Evolutionary conservation across 345 rosid species (phyloP), one percentile per base, ranked within the genome.

Genomic region (Gossypium arboreum): DNA sequence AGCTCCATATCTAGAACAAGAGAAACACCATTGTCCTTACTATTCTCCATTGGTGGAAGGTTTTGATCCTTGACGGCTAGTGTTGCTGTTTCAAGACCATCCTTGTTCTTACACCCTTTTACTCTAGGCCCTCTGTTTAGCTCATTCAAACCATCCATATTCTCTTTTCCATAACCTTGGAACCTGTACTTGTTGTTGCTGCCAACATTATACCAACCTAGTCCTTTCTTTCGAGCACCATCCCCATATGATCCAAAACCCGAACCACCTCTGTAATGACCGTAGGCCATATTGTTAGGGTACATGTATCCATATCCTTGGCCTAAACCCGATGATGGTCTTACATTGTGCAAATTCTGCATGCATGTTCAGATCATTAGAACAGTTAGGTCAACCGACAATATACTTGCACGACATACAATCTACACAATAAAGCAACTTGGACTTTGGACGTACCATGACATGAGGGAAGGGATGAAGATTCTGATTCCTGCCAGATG

Each of bases 121-220:
- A 85, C 84, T 77, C 97, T 86, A 16, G 96, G 97, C 73, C 96
- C 96, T 80, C 86, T 79, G 71, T 86, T 90, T 58, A 92, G 87
- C 88, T 92, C 97, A 44, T 83, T 89, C 60, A 91, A 84, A 78
- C 94, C 87, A 77, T 89, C 92, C 10, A 80, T 68, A 73, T 86
- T 92, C 81, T 90, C 94, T 68, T 85, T 88, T 34, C 80, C 88
- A 74, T 79, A 85, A 68, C 82, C 80, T 75, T 79, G 86, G 74
- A 83, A 80, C 74, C 80, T 83, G 16, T 85, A 78, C 79, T 85
- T 89, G 73, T 77, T 82, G 76, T 89, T 87, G 74, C 78, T 88
- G 77, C 84, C 87, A 77, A 79, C 87, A 71, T 80, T 78, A 78
- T 83, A 84, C 93, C 93, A 91, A 9, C 88, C 90, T 34, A 68